Evolutionary conservation across 345 rosid species (phyloP), one percentile per base, ranked within the genome.

Genomic region (Murraya paniculata): DNA sequence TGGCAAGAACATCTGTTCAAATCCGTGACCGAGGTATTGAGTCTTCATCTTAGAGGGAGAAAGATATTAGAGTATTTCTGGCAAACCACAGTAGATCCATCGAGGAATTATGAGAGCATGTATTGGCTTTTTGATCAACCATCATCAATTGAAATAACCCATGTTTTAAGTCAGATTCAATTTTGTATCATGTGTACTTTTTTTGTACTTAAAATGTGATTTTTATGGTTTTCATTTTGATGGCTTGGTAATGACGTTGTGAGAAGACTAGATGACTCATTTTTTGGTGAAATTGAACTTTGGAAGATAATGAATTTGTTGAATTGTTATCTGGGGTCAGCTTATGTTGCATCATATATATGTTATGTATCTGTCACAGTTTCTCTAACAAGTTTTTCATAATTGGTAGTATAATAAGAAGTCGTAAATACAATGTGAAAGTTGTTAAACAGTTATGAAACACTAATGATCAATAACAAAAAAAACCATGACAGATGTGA

Each of bases 1-100:
- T 92, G 82, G 87, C 97, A 24, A 92, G 85, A 81, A 84, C 94
- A 2, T 86, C 94, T 1, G 82, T 92, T 59, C 87, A 88, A 75
- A 91, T 90, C 76, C 81, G 81, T n/a, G 87, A 90, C 60, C 87
- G 89, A 7, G 77, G 81, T 24, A 78, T 66, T 4, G 30, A 79
- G 27, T 56, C 81, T 39, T 87, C 80, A 70, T 80, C 78, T 70
- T 80, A 60, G 33, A 25, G 80, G 62, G 81, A 61, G 62, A 50
- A 48, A 27, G 41, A 21, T 64, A 58, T 64, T 41, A 28, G 22
- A 30, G 8, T 41, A 5, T 31, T 73, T 45, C 19, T 58, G 9
- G 28, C 59, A 39, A 77, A n/a, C 68, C 21, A 39, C 57, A 25
- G 13, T 35, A 65, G 73, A 39, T 50, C 64, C 33, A 45, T 39